Evolutionary conservation across 2,329 filamentous ascomycete species (phyloP).

Genomic region (Knufia fluminis): DNA sequence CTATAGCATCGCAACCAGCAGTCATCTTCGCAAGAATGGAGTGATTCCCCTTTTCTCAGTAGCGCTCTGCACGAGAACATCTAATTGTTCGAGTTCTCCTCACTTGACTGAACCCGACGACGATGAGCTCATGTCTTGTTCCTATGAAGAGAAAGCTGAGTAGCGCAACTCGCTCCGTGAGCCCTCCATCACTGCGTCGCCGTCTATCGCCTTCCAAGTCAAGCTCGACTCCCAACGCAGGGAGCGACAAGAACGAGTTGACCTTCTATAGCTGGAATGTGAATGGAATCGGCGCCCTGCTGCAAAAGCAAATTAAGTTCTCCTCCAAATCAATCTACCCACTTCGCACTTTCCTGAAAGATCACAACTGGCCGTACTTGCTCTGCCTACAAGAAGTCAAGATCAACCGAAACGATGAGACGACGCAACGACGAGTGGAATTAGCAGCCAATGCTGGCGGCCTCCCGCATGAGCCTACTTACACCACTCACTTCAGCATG

Average conservation of each 20-base stretch:
- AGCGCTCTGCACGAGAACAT: too few species aligned
- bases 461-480: conserved; percentile 27
- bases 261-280: conserved; percentile 41
- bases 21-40: too few species aligned
- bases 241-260: not conserved
- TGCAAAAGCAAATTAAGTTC: conserved; percentile 32
- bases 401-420: conserved; percentile 32
- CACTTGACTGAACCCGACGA: too few species aligned
- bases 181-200: conserved; percentile 4
- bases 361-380: conserved; percentile 37
- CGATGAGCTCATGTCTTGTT: too few species aligned
- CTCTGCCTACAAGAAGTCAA: conserved; percentile 45
- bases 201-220: not conserved
- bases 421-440: conserved; percentile 33
- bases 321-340: conserved; percentile 27
- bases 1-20: too few species aligned
- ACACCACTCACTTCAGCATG: conserved; percentile 38
- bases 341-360: conserved; percentile 36
- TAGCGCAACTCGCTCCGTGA: conserved; percentile 10
- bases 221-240: not conserved
- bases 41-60: too few species aligned
- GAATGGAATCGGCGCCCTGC: conserved; percentile 39
- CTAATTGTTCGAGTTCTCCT: too few species aligned
- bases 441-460: conserved; percentile 28
- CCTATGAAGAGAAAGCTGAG: conserved; percentile 13